phyloP scores from a whole-genome alignment of 78 protist genomes.

The Dictyostelium firmibasis region DNA sequence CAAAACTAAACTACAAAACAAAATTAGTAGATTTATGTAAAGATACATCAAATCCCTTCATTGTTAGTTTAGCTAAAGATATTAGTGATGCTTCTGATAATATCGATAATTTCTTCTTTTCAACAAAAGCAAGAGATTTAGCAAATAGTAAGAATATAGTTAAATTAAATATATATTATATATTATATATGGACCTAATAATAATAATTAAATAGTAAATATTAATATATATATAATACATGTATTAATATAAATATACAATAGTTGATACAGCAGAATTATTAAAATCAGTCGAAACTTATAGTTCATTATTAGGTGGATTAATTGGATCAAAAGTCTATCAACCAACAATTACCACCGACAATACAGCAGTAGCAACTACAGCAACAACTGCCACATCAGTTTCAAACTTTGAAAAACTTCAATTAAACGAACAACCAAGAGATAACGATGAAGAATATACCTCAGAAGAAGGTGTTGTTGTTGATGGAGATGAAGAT shows the following conservation, averaged over 20 bases:
- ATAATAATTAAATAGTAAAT: too few relatives aligned
- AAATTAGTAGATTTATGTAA: constrained; percentile 12
- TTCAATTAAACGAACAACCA: not conserved
- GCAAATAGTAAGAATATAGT: constrained; percentile 7
- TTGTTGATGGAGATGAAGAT: too few relatives aligned
- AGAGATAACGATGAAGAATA: not conserved
- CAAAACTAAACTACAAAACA: not conserved
- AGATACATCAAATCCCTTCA: constrained; percentile 10
- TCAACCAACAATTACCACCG: not conserved
- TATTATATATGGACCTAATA: too few relatives aligned
- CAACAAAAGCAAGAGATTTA: constrained; percentile 49
- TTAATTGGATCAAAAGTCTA: constrained; percentile 39
- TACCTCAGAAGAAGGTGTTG: not conserved
- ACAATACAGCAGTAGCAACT: not conserved
- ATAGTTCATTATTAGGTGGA: constrained; percentile 40
- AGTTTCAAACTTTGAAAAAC: not conserved
- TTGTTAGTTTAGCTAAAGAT: constrained; percentile 40
- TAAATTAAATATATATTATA: too few relatives aligned
- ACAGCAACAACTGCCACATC: not conserved
- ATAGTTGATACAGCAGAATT: constrained; percentile 44
- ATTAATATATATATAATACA: too few relatives aligned
- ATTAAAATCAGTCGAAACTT: not conserved
- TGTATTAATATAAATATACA: not conserved
- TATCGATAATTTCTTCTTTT: not conserved
- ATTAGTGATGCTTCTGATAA: constrained; percentile 21